Conservation (phyloP, 306 rosid genomes). For the Ormosia emarginata region DNA sequence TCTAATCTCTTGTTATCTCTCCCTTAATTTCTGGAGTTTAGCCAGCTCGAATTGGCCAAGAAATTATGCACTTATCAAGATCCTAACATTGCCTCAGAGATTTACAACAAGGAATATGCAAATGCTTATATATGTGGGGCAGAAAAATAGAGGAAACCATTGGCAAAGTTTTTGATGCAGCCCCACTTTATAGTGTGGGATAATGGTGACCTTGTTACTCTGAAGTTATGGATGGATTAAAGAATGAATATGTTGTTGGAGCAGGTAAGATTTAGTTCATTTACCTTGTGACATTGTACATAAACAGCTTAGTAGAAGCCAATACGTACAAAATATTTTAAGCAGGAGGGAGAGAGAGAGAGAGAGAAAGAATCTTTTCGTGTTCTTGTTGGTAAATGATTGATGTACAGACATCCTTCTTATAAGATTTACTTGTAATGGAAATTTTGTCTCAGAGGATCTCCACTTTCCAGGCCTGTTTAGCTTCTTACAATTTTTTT, state of each 20-base stretch:
- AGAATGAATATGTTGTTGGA: conserved; percentile 96
- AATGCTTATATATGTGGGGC: conserved; percentile 96
- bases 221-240: conserved; percentile 96
- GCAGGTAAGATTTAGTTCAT: conserved; percentile 61
- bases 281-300: neutral
- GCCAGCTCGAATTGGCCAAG: no score
- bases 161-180: conserved; percentile 88
- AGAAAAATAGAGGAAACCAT: conserved; percentile 86
- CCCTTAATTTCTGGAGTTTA: no score
- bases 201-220: conserved; percentile 93
- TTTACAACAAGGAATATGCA: conserved; percentile 93
- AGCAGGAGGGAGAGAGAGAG: neutral
- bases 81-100: conserved; percentile 93
- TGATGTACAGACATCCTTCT: neutral
- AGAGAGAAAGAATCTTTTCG: neutral
- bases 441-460: neutral
- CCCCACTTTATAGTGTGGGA: conserved; percentile 96
- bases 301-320: conserved; percentile 3
- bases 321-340: neutral
- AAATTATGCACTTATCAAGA: no score
- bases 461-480: neutral
- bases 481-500: neutral
- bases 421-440: neutral
- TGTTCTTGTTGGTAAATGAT: neutral
- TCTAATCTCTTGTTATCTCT: no score